Base-by-base conservation (phyloP, 1,284 basidiomycete species). In the Malassezia japonica region DNA sequence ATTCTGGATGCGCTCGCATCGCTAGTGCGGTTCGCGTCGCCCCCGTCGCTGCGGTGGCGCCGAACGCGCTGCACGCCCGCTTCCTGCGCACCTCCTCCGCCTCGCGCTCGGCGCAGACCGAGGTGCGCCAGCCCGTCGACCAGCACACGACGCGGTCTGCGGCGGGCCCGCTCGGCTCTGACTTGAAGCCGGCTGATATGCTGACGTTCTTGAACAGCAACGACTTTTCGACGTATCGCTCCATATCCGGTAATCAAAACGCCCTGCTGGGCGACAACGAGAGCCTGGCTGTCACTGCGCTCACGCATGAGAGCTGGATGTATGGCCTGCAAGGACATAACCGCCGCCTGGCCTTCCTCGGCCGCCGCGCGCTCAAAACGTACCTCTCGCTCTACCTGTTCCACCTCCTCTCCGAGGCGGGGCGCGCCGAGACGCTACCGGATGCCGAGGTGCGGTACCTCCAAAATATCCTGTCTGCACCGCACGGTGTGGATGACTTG, bases 221-320 rank as follows among this genome's bases (percentile, higher is more conserved):
- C 45, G 12, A 51, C 38, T 34, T 65, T 57, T 46, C 34, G 10
- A 16, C 46, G 7, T 54, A 44, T 35, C 39, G 24, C 44, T 50
- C 59, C 13, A 39, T 44, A 12, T 41, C 56, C 29, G 10, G 57
- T 38, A 23, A 41, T 8, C 28, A 28, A 4, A 6, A 24, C 9
- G n/a, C 39, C 4, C 53, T 65, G 6, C 36, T 65, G n/a, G 64
- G 58, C 15, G 34, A 40, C 13, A 58, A 65, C 23, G 56, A 55
- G 21, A 55, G 50, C 13, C 49, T 71, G 9, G 61, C 62, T 13
- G 48, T 55, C 12, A 55, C 61, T 24, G 60, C 62, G 4, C 51
- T 70, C 9, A 71, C 69, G 10, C 67, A 71, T 50, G 67, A 70
- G 42, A 65, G 62, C 42, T 67, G 59, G 39, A 52, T 54, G 27